Evolutionary conservation across 495 filamentous ascomycete genomes (phyloP), one percentile per base, ranked within the genome.

Genomic region (Jackrogersella multiformis): DNA sequence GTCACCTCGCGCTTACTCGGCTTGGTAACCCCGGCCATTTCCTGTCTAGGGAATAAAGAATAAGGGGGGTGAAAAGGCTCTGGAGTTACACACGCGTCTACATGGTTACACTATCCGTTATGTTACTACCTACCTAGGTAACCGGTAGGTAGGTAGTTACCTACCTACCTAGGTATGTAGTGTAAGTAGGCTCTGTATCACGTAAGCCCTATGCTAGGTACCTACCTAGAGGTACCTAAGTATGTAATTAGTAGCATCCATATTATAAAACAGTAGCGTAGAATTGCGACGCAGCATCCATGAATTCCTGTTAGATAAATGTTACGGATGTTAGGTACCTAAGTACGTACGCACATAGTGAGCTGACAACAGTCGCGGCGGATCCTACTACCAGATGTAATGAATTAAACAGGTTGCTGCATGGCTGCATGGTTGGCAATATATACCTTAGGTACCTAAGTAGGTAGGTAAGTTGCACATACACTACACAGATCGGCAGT

Each of bases 61-160:
- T 20, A 13, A 36, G 15, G 18, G 12, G 9, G 15, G 28, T 9
- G 20, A 38, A 34, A 58, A 54, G 48, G 16, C 20, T 38, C 23
- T 51, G 13, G 10, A 54, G 60, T 64, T 64, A 69, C 65, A 68
- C 65, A 10, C 44, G 65, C 65, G 65, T 68, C 46, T 68, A 58
- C 26, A 7, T 20, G 46, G 65, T 68, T 68, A 68, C 65, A 63
- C 65, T 16, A 20, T 28, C 18, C 56, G n/a, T 20, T 35, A n/a
- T n/a, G n/a, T 44, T 53, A 57, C 61, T 13, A 23, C 38, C 28
- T 13, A 39, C 32, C 54, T 30, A 30, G 28, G 8, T 30, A 30
- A 7, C n/a, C 28, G 8, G 28, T 13, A 36, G 34, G 6, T 15
- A 28, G 13, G 44, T 48, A 6, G 26, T 15, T 62, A 52, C 3